A percentile compares a stretch with the other conserved stretches of the same genome.
phyloP scores from a whole-genome alignment of 2,329 filamentous ascomycete species.

The Aspergillus sp. region DNA sequence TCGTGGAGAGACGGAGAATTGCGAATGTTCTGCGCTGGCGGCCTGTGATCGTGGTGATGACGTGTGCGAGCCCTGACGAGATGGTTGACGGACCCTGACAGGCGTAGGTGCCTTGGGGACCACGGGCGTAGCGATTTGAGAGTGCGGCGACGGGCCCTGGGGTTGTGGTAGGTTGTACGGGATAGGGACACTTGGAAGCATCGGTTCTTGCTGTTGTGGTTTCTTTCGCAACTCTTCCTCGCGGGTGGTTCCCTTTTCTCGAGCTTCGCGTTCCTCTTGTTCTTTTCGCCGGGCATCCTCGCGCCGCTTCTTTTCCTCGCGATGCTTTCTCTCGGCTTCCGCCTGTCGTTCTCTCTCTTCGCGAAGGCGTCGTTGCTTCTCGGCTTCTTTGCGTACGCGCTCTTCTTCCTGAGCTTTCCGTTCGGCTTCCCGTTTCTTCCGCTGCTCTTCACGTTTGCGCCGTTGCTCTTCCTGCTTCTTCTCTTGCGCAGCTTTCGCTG shows the following conservation, averaged over 20 bases:
- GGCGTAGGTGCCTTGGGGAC: slow-evolving; percentile 78
- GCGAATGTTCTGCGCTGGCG: slow-evolving; percentile 51
- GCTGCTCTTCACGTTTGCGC: slow-evolving; percentile 78
- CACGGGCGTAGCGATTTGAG: slow-evolving; percentile 70
- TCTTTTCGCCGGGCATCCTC: slow-evolving; percentile 70
- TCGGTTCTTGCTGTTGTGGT: slow-evolving; percentile 46
- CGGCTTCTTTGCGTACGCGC: slow-evolving; percentile 72
- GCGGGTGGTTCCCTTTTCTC: slow-evolving; percentile 57
- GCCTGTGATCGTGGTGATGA: slow-evolving; percentile 55
- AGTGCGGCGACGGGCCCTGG: slow-evolving; percentile 64
- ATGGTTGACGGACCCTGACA: slow-evolving; percentile 66
- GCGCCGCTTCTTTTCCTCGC: slow-evolving; percentile 73
- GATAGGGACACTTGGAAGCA: slow-evolving; percentile 51
- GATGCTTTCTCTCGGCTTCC: slow-evolving; percentile 76
- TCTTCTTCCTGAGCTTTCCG: slow-evolving; percentile 89
- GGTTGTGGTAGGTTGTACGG: slow-evolving; percentile 49
- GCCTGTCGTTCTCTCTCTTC: slow-evolving; percentile 82
- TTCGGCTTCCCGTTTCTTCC: slow-evolving; percentile 83
- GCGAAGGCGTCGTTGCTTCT: slow-evolving; percentile 68
- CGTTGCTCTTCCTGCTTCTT: slow-evolving; percentile 74
- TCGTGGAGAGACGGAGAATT: slow-evolving; percentile 54
- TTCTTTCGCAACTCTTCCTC: slow-evolving; percentile 55
- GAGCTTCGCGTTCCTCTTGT: slow-evolving; percentile 52
- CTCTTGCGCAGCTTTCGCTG: slow-evolving; percentile 66
- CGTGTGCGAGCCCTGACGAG: slow-evolving; percentile 67